Base-by-base conservation (phyloP, 768 basidiomycete species). In the Boletus speciosus region DNA sequence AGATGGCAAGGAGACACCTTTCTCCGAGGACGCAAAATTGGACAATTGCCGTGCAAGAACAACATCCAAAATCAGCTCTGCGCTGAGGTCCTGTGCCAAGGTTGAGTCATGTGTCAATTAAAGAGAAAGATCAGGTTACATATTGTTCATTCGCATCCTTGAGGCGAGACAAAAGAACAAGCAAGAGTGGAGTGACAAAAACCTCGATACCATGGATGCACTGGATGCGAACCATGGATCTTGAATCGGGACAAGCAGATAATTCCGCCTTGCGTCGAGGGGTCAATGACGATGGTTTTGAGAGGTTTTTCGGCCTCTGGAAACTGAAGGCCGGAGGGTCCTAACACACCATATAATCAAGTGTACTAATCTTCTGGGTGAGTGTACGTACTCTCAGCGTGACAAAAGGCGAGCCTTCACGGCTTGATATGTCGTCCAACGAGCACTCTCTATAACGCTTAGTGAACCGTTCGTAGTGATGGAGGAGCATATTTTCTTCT, bases 161-260 rank as follows among this genome's bases (percentile, higher is more conserved):
- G 16, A 89, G 61, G 49, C 65, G 65, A 32, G 66, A 62, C n/a
- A 73, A 64, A 42, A 75, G 76, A 16, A 75, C 71, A 36, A 82
- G 54, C 16, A 83, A 45, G 19, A 88, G 71, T 3, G 88, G 87
- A 6, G 82, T 86, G n/a, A 85, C 51, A 40, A 71, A 69, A 16
- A 84, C 44, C 36, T 72, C 68, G 14, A 82, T 45, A 19, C 71
- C 69, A 29, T 69, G 71, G 29, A 61, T 59, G 51, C 69, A 76
- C 35, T 67, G 69, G 31, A 84, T 54, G 29, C 81, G 79, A 46
- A 66, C 44, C 52, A 68, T 47, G 14, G 52, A 54, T n/a, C 36
- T 41, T 16, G 64, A 45, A 8, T 40, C 25, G 16, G 21, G 29
- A 41, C 36, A 21, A n/a, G 31, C 4, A 15, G 34, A 38, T 42